Base-by-base conservation (phyloP, 352 stramenopile species). In the Globisporangium acanthophoron region DNA sequence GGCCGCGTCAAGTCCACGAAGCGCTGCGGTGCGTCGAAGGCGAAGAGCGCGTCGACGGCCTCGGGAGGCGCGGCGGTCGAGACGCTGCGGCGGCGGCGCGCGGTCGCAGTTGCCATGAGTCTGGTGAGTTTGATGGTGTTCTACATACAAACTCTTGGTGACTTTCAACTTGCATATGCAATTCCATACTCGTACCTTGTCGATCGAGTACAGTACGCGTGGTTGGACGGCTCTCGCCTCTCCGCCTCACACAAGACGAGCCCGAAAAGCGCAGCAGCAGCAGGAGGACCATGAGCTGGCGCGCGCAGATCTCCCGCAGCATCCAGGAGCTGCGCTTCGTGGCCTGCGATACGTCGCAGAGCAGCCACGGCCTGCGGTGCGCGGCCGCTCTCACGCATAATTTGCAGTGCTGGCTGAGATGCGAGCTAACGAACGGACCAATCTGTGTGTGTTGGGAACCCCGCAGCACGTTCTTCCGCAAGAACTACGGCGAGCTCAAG, bases 401-500 rank as follows among this genome's bases (percentile, higher is more conserved):
- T 27, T 27, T 27, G 24, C 24, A 27, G 24, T 27, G 24, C 24
- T 27, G 24, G 24, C 24, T 27, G 24, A 1, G 24, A 27, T 27
- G 24, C 24, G 43, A 8, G 3, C 8, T 21, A 55, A 21, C 11
- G 62, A 5, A 39, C n/a, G 3, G 7, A 33, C 5, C 1, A 60
- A 39, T 53, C 24, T 50, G 53, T 59, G 47, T 59, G 47, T 54
- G 31, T 27, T 27, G 24, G 24, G 24, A 27, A 27, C 24, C 24
- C 24, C 24, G 24, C 53, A 94, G 85, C 52, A 81, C 72, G 55
- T 94, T 92, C 57, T 94, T 94, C 73, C 80, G 71, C 62, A 88
- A 88, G 67, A 92, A 94, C 69, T 94, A 94, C 72, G 68, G 57
- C 13, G 85, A 94, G 65, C 79, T 94, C 45, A 94, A 94, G 78